Conservation (phyloP, 1,284 basidiomycete species). For the Apiotrichum akiyoshidainum region DNA sequence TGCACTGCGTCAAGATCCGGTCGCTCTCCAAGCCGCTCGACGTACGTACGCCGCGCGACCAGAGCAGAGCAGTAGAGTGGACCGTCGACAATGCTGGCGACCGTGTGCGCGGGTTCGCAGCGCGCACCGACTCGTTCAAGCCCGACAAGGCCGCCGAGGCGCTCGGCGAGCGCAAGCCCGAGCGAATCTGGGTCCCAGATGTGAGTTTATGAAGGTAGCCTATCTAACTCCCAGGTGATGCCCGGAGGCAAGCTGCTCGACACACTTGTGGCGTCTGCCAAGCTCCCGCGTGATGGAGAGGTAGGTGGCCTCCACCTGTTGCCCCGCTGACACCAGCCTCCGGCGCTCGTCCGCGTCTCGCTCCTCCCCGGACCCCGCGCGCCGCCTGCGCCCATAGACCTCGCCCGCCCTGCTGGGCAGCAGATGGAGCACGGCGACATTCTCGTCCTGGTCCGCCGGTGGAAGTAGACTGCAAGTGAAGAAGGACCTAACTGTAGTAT, state of each 20-base stretch:
- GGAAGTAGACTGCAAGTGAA: neutral
- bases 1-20: constrained; percentile 37
- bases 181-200: constrained; percentile 27
- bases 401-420: constrained; percentile 19
- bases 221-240: constrained; percentile 24
- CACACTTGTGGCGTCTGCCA: constrained; percentile 18
- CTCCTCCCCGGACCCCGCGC: constrained; percentile 11
- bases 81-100: constrained; percentile 17
- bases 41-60: constrained; percentile 6
- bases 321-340: neutral
- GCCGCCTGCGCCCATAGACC: constrained; percentile 14
- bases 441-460: constrained; percentile 25
- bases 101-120: constrained; percentile 20
- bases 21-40: constrained; percentile 32
- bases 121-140: constrained; percentile 14
- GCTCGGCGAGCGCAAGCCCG: constrained; percentile 8
- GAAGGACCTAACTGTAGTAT: neutral
- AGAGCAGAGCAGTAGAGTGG: constrained; percentile 38
- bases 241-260: constrained; percentile 33
- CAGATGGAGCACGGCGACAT: constrained; percentile 25
- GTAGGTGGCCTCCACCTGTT: neutral
- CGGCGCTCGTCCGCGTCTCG: constrained; percentile 17
- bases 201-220: constrained; percentile 18
- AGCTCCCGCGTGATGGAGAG: constrained; percentile 10
- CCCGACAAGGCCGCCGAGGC: constrained; percentile 13